phyloP scores from a whole-genome alignment of 1,139 yeast species.

The Lodderomyces oxycetoniae region DNA sequence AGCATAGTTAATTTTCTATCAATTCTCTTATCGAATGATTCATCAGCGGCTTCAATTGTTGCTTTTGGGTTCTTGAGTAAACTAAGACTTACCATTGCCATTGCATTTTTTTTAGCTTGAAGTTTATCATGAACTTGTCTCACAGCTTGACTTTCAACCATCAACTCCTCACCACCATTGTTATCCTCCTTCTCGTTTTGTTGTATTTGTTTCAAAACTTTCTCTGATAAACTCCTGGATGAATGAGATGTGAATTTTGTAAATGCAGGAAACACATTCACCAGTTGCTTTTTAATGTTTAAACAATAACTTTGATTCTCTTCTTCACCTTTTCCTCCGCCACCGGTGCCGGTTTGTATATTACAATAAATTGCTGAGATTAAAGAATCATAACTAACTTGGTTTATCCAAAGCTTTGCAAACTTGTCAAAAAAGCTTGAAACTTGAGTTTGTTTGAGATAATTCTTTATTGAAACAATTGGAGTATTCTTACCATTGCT shows the following conservation, averaged over 20 bases:
- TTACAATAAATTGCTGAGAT: conserved; percentile 41
- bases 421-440: conserved; percentile 38
- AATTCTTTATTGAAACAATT: conserved; percentile 22
- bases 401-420: conserved; percentile 37
- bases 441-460: conserved; percentile 18
- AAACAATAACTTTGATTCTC: conserved; percentile 34
- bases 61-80: conserved; percentile 18
- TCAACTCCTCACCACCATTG: not conserved
- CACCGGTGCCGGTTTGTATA: conserved; percentile 4
- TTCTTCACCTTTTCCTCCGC: conserved; percentile 13
- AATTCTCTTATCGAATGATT: conserved; percentile 17
- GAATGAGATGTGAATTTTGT: conserved; percentile 10
- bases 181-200: not conserved
- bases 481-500: not conserved
- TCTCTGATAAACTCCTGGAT: no score
- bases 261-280: conserved; percentile 31
- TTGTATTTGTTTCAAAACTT: not conserved
- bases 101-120: conserved; percentile 15
- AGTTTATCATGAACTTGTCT: conserved; percentile 22
- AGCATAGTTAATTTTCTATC: conserved; percentile 14
- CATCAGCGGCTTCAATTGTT: conserved; percentile 19
- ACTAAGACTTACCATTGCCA: conserved; percentile 18
- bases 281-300: conserved; percentile 24
- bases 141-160: conserved; percentile 18
- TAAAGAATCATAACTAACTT: conserved; percentile 27